phyloP scores from a whole-genome alignment of 768 basidiomycete genomes.

The Collybia mongolica region DNA sequence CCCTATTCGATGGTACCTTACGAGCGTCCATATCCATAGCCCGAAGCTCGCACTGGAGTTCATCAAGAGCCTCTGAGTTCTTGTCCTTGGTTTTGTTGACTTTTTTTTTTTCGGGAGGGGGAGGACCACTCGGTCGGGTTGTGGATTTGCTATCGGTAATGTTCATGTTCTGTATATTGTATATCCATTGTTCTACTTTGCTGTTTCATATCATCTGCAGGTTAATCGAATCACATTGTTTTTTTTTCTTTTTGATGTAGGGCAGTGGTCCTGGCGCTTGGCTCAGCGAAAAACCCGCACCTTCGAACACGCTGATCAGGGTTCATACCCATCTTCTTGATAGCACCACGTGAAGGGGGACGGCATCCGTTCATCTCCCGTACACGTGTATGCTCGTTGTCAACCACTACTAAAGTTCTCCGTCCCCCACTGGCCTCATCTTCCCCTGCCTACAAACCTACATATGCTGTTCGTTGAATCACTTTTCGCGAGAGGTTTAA shows the following conservation, averaged over 20 bases:
- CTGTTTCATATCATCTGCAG: neutral
- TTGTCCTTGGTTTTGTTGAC: neutral
- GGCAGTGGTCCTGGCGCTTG: too few relatives aligned
- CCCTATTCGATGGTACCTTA: neutral
- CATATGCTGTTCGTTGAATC: neutral
- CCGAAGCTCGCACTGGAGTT: slow-evolving; percentile 63
- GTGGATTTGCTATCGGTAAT: too few relatives aligned
- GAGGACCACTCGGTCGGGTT: neutral
- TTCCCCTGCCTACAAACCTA: neutral
- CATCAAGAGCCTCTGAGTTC: slow-evolving; percentile 46
- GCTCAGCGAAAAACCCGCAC: too few relatives aligned
- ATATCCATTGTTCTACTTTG: neutral
- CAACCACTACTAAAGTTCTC: neutral
- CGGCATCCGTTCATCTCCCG: too few relatives aligned
- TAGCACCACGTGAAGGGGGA: too few relatives aligned
- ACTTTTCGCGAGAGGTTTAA: too few relatives aligned
- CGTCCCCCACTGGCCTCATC: neutral
- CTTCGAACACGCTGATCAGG: too few relatives aligned
- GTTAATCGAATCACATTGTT: too few relatives aligned
- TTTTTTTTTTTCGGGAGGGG: slow-evolving; percentile 2
- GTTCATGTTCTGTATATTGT: slow-evolving; percentile 6
- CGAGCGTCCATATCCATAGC: slow-evolving; percentile 30
- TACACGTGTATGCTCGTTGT: too few relatives aligned
- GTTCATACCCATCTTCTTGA: too few relatives aligned
- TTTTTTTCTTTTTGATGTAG: too few relatives aligned